phyloP scores from a whole-genome alignment of 2,329 filamentous ascomycete genomes.

The Fusarium brevicatenulatum region DNA sequence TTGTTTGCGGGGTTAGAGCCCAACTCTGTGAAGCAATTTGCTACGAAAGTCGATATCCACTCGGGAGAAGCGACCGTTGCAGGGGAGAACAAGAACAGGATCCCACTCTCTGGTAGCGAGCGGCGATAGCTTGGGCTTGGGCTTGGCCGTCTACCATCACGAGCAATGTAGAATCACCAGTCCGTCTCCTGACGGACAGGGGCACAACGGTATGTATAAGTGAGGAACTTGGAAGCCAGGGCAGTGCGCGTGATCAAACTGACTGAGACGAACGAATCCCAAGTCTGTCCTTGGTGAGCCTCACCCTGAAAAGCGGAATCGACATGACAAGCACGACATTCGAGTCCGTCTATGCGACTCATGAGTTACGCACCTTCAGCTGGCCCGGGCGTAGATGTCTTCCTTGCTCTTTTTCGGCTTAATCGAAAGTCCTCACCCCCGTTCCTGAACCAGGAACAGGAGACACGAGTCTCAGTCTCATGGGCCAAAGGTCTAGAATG shows the following conservation, averaged over 20 bases:
- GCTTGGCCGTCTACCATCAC: constrained; percentile 1
- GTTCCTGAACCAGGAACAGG: constrained; percentile 16
- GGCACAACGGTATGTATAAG: constrained; percentile 8
- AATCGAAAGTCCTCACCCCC: constrained; percentile 14
- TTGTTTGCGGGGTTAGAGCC: constrained; percentile 34
- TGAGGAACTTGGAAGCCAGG: background rate
- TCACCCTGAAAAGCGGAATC: constrained; percentile 5
- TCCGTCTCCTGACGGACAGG: constrained; percentile 25
- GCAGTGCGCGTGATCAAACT: constrained; percentile 19
- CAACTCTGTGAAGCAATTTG: constrained; percentile 29
- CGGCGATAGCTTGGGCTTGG: constrained; percentile 10
- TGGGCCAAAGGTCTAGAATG: constrained; percentile 14
- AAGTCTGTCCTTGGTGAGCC: constrained; percentile 8
- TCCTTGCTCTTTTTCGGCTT: constrained; percentile 21
- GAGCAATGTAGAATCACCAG: constrained; percentile 20
- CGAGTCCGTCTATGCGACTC: constrained; percentile 12
- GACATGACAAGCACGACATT: constrained; percentile 26
- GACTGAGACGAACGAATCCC: constrained; percentile 11
- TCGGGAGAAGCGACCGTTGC: constrained; percentile 15
- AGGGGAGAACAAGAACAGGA: constrained; percentile 17
- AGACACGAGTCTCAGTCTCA: constrained; percentile 25
- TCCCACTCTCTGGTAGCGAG: constrained; percentile 25
- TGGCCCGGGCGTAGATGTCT: constrained; percentile 25
- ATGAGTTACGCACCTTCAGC: constrained; percentile 2
- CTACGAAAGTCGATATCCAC: constrained; percentile 26